Evolutionary conservation across 1,139 yeast genomes (phyloP), one percentile per base, ranked within the genome.

Genomic region (Komagataea norvegica): DNA sequence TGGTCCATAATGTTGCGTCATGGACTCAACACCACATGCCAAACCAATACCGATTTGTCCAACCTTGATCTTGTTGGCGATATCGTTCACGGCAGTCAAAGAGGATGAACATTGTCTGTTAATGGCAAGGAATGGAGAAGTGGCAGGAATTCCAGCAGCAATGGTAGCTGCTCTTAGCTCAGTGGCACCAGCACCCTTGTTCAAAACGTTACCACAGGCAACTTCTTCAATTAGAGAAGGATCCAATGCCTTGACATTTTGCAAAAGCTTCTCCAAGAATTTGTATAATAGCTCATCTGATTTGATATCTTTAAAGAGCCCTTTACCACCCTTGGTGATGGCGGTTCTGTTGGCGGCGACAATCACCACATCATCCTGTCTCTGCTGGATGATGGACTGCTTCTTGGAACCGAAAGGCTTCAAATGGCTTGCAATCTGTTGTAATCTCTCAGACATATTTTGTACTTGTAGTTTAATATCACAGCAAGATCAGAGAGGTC

Each of bases 51-150:
- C 87, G 52, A 89, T 87, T 70, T 88, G 95, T 31, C 96, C 96
- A 44, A 76, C 67, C 52, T 71, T 68, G 59, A 89, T 89, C 68
- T 86, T 85, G 67, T 83, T 85, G 54, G 96, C 95, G 56, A 89
- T 76, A 59, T 84, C 93, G 51, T 85, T 81, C 30, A 88, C 77
- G 17, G 96, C 94, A 74, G 88, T 84, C 53, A 89, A 70, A 33
- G 96, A 96, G 3, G 95, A 85, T 8, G 96, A 86, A 64, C 97
- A 89, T 64, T 87, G 96, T 66, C 97, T 79, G 70, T 89, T 89
- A 49, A 89, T 56, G 21, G 95, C 91, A 52, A 79, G 67, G 52
- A 89, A 85, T 11, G 95, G 89, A 22, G 81, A 72, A 8, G 79
- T 64, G 48, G 73, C 64, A 17, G 88, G 88, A 31, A 81, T 68